Percentiles rank a stretch among this genome's conserved stretches.
Evolutionary conservation across 2,329 filamentous ascomycete genomes (phyloP).

Genomic region (Xylaria sp.): DNA sequence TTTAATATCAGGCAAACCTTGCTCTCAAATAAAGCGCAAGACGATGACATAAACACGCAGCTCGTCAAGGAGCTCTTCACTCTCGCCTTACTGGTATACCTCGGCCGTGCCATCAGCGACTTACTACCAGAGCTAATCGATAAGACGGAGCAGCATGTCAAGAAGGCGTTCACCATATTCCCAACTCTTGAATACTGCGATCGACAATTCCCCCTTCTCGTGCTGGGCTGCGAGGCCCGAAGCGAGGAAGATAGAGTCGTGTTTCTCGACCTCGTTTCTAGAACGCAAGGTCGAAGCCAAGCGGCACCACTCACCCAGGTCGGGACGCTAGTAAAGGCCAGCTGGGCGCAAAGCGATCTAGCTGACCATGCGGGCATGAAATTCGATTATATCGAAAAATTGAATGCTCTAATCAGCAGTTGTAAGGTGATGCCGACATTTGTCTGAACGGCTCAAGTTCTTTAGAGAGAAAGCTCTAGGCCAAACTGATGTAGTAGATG

Average conservation of each 20-base stretch:
- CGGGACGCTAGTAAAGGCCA: conserved; percentile 42
- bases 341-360: conserved; percentile 54
- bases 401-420: conserved; percentile 20
- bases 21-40: too few species aligned
- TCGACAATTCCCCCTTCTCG: conserved; percentile 45
- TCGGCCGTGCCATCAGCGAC: too few species aligned
- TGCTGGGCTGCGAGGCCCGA: conserved; percentile 46
- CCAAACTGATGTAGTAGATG: not conserved
- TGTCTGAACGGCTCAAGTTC: conserved; percentile 7
- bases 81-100: too few species aligned
- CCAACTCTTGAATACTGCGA: conserved; percentile 38
- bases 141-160: conserved; percentile 40
- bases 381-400: conserved; percentile 18
- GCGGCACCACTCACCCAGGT: conserved; percentile 42
- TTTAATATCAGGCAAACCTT: too few species aligned
- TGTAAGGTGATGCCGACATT: conserved; percentile 14
- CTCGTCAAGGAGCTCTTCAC: too few species aligned
- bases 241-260: conserved; percentile 42
- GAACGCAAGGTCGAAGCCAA: conserved; percentile 36
- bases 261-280: conserved; percentile 47
- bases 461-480: not conserved
- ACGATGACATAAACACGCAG: too few species aligned
- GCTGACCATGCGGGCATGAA: conserved; percentile 14
- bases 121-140: not conserved
- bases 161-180: conserved; percentile 47